phyloP scores from a whole-genome alignment of 495 filamentous ascomycete species.

The Hypoxylon perforatum region DNA sequence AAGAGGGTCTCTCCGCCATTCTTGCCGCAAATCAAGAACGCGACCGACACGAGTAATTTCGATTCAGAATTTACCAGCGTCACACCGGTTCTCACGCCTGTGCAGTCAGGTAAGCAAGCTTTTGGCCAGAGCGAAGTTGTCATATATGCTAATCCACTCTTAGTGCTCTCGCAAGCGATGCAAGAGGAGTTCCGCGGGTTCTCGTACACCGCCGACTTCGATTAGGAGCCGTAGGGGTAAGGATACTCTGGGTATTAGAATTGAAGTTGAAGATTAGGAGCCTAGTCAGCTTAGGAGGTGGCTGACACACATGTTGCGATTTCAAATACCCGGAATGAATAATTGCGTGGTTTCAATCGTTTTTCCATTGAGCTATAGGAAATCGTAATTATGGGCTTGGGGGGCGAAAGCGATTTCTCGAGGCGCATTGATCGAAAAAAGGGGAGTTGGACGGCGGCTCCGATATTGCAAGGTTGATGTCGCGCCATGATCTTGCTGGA shows the following conservation, averaged over 20 bases:
- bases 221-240: constrained; percentile 42
- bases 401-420: constrained; percentile 22
- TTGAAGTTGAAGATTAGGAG: too few relatives aligned
- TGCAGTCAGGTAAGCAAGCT: constrained; percentile 82
- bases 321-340: too few relatives aligned
- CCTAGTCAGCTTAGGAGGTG: too few relatives aligned
- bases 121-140: constrained; percentile 26
- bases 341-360: constrained; percentile 27
- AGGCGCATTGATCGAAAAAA: constrained; percentile 24
- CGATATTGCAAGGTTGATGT: constrained; percentile 13
- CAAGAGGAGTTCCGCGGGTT: constrained; percentile 99
- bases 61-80: constrained; percentile 99
- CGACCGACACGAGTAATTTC: constrained; percentile 99
- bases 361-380: constrained; percentile 21
- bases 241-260: neutral
- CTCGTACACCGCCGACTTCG: constrained; percentile 77
- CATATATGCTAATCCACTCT: constrained; percentile 35
- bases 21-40: constrained; percentile 84
- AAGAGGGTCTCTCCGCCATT: constrained; percentile 92
- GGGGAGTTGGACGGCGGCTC: neutral
- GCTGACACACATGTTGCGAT: too few relatives aligned
- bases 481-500: constrained; percentile 21
- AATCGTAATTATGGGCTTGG: constrained; percentile 12
- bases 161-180: constrained; percentile 97
- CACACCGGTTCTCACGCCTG: constrained; percentile 95